A percentile compares a stretch with the other conserved stretches of the same genome.
Conservation (phyloP, 768 basidiomycete genomes). For the Pisolithus albus region DNA sequence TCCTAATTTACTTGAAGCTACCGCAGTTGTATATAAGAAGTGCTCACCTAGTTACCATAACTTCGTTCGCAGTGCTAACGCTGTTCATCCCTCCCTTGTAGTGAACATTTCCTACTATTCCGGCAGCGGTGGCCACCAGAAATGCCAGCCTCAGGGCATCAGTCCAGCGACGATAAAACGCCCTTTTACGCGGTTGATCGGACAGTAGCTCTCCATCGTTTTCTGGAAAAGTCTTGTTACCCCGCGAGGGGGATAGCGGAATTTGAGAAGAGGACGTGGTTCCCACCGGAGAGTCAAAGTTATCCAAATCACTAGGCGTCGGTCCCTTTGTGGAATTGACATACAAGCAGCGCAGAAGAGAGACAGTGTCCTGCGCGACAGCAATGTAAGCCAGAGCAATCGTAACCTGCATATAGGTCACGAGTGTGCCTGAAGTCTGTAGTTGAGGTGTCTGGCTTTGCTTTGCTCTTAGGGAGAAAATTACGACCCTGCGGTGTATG, state of each 20-base stretch:
- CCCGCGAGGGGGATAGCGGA: conserved; percentile 8
- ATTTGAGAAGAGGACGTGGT: conserved; percentile 10
- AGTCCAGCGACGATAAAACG: conserved; percentile 24
- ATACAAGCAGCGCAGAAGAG: conserved; percentile 32
- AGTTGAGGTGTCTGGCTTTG: conserved; percentile 11
- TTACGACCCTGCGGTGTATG: conserved; percentile 9
- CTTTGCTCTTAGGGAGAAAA: conserved; percentile 16
- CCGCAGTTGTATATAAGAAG: too few relatives aligned
- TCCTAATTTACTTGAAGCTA: too few relatives aligned
- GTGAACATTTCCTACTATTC: conserved; percentile 23
- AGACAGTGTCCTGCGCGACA: conserved; percentile 30
- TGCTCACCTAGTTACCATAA: conserved; percentile 10
- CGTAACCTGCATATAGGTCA: conserved; percentile 15
- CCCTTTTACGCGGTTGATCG: conserved; percentile 27
- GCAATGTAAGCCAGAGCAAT: conserved; percentile 24
- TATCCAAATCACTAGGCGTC: conserved; percentile 20
- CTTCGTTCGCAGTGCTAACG: conserved; percentile 14
- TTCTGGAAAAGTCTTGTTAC: neutral
- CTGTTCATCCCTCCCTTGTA: conserved; percentile 13
- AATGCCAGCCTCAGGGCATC: conserved; percentile 22
- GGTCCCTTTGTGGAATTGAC: conserved; percentile 33
- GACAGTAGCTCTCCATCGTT: conserved; percentile 7
- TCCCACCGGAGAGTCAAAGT: conserved; percentile 15
- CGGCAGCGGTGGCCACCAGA: conserved; percentile 26
- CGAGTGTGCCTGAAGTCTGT: conserved; percentile 8